Conservation (phyloP, 208 protist genomes). For the Angomonas ambiguus region DNA sequence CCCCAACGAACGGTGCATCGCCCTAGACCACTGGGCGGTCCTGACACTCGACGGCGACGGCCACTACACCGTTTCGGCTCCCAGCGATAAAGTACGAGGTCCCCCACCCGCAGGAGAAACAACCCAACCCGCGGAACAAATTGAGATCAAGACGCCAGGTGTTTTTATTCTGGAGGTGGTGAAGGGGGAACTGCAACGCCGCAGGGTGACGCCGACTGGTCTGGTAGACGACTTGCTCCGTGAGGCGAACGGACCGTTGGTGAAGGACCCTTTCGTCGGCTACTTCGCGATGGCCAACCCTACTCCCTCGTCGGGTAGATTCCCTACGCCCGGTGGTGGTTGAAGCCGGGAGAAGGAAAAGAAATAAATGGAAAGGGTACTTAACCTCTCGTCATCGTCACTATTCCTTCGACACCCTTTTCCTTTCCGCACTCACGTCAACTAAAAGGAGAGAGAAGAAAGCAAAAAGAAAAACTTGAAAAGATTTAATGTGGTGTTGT, state of each 20-base stretch:
- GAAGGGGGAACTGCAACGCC: conserved; percentile 24
- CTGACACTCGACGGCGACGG: conserved; percentile 70
- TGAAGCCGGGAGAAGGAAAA: background rate
- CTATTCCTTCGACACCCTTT: no score
- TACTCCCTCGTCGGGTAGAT: conserved; percentile 48
- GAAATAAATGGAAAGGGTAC: background rate
- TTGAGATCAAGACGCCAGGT: conserved; percentile 19
- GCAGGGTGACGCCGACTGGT: conserved; percentile 24
- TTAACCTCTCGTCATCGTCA: background rate
- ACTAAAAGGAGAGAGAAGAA: background rate
- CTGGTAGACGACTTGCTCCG: conserved; percentile 47
- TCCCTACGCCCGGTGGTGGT: conserved; percentile 19
- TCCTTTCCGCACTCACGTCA: background rate
- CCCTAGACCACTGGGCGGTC: conserved; percentile 82
- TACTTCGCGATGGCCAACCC: conserved; percentile 84
- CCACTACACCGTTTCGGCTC: conserved; percentile 53
- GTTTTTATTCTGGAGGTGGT: conserved; percentile 75
- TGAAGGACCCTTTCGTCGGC: conserved; percentile 77
- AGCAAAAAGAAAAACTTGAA: background rate
- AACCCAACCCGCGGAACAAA: conserved; percentile 1
- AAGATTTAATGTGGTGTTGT: no score
- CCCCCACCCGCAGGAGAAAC: background rate
- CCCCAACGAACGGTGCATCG: conserved; percentile 80
- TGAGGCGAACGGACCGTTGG: conserved; percentile 43
- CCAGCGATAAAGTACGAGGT: conserved; percentile 44